Evolutionary conservation across 352 stramenopile genomes (phyloP), one percentile per base, ranked within the genome.

Genomic region (Phytophthora boehmeriae): DNA sequence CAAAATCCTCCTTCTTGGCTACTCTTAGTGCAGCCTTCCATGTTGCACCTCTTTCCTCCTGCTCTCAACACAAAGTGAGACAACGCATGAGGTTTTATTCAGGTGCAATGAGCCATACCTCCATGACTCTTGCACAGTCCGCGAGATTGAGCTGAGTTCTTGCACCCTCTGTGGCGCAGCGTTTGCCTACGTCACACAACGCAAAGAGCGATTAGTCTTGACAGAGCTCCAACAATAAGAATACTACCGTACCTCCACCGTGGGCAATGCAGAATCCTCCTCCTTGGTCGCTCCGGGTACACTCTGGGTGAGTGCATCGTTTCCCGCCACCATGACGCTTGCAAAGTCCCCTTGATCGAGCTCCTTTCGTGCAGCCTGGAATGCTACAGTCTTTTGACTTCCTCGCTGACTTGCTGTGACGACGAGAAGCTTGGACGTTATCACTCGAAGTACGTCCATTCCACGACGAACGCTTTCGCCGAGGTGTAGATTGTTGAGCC

Each of bases 291-390:
- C 87, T 94, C 22, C 85, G 83, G 4, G 49, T 54, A 50, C 87
- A 96, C 8, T 66, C 75, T 16, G 41, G 35, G 32, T 80, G 22
- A 6, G 73, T 86, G 65, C 87, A 96, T 25, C 88, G 71, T 45
- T 94, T 96, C 6, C 88, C 88, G 10, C 88, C 88, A 9, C 88
- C 88, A 44, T 96, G 88, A 8, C 86, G 86, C 58, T 96, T 96
- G 58, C 88, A 96, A 4, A 95, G 68, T 23, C 86, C 85, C 74
- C 73, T 84, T 11, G 88, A 96, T 10, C 88, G 74, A 38, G 85
- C 83, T 9, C 80, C 82, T 76, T 93, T 94, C 23, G 57, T 75
- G 43, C 87, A 96, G 6, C 83, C 83, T 3, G 67, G 69, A 17
- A 95, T 66, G 20, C 76, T 67, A 59, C 86, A 95, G 49, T 89